Percentiles rank a stretch among this genome's conserved stretches.
These are phyloP conservation scores for Fusarium chaquense DNA, from an alignment of 2,329 filamentous ascomycete species.

Conservation along the genomic window DNA sequence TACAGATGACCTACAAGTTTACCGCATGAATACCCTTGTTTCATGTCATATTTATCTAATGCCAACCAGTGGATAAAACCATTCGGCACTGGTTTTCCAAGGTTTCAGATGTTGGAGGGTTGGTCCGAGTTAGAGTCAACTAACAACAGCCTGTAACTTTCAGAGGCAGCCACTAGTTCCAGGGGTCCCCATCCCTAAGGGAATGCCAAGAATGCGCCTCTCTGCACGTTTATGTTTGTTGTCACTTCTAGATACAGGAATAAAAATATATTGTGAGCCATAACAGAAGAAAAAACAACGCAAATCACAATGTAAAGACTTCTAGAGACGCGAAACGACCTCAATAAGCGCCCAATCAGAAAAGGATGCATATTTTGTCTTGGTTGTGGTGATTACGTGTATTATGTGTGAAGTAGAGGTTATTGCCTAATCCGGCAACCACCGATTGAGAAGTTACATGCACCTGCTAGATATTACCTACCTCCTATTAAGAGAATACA, in stretches of 20 bases:
- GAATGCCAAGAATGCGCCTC: not conserved
- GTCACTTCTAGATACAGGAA: too few species aligned
- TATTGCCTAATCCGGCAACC: conserved; percentile 23
- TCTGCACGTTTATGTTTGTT: not conserved
- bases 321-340: not conserved
- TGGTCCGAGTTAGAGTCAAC: not conserved
- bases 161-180: conserved; percentile 3
- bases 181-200: conserved; percentile 9
- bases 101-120: conserved; percentile 8
- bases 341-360: not conserved
- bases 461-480: too few species aligned
- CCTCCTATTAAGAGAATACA: not conserved
- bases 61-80: not conserved
- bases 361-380: not conserved
- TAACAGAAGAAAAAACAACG: not conserved
- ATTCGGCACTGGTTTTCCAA: not conserved
- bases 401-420: conserved; percentile 7
- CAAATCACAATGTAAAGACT: not conserved
- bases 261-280: not conserved
- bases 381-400: conserved; percentile 19
- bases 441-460: not conserved
- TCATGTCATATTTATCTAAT: not conserved
- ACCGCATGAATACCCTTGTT: not conserved
- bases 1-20: not conserved
- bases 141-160: not conserved